phyloP scores from a whole-genome alignment of 176 grass and related monocot species.

The Oryza brachyantha region DNA sequence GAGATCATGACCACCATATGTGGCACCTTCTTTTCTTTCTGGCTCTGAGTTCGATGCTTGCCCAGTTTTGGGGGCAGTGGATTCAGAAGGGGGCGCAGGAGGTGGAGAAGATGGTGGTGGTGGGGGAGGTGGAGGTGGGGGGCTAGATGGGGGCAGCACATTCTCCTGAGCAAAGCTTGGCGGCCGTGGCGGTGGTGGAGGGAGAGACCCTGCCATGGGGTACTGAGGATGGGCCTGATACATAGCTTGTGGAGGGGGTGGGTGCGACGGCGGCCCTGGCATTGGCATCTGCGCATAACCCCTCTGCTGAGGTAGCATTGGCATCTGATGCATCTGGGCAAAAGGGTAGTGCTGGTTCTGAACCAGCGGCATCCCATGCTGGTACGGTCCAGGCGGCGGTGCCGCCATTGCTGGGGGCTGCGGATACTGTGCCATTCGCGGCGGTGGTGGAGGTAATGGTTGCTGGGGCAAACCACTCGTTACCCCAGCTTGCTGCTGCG shows the following conservation, averaged over 20 bases:
- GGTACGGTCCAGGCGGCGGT: slow-evolving; percentile 30
- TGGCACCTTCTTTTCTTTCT: slow-evolving; percentile 6
- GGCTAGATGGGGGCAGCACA: slow-evolving; percentile 23
- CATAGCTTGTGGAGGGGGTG: slow-evolving; percentile 23
- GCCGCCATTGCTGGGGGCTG: slow-evolving; percentile 29
- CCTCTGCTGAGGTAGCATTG: slow-evolving; percentile 38
- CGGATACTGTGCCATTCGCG: not conserved
- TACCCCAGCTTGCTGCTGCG: slow-evolving; percentile 2
- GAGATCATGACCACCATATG: slow-evolving; percentile 6
- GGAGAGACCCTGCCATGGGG: slow-evolving; percentile 33
- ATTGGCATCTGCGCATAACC: slow-evolving; percentile 36
- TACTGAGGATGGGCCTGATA: slow-evolving; percentile 40
- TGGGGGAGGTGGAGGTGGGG: slow-evolving; percentile 38
- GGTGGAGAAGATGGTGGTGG: slow-evolving; percentile 34
- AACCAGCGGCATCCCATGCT: slow-evolving; percentile 13
- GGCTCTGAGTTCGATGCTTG: slow-evolving; percentile 11
- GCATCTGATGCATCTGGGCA: slow-evolving; percentile 35
- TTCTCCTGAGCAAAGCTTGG: slow-evolving; percentile 18
- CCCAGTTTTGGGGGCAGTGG: not conserved
- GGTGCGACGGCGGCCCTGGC: slow-evolving; percentile 1
- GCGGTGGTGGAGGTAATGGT: not conserved
- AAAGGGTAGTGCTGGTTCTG: slow-evolving; percentile 43
- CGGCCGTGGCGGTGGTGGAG: slow-evolving; percentile 28
- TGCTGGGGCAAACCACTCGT: slow-evolving; percentile 35
- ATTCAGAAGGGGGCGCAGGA: slow-evolving; percentile 22